Evolutionary conservation across 2,329 filamentous ascomycete species (phyloP), one percentile per base, ranked within the genome.

Genomic region (Colletotrichum gigasporum): DNA sequence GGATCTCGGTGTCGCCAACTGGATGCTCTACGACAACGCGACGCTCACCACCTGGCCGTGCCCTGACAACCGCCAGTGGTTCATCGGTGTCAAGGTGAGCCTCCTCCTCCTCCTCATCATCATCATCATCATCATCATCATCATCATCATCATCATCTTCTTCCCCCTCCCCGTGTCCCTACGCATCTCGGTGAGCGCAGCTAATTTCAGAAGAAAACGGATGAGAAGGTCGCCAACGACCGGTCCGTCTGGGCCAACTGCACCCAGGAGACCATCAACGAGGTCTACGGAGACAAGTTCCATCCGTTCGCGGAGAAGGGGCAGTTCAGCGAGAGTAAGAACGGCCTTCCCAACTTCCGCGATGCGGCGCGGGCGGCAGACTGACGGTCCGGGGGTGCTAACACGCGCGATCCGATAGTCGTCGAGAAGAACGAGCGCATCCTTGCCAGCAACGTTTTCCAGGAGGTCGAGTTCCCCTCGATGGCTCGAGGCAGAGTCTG

Each of bases 11-110:
- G 48, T 69, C 2, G 67, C 48, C 12, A 64, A 69, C 50, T 69
- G 68, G 68, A 55, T 69, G 56, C 66, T 69, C 16, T 69, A 69
- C 51, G 68, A 69, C 41, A 32, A 69, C 4, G 37, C 66, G 18
- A 68, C 61, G 18, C 52, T 69, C 14, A 69, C 68, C 14, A 69
- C 66, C 11, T 69, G 66, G 66, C 61, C 68, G 12, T 68, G 66
- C 45, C 50, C 54, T 30, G 57, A 69, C 34, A 67, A 69, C 41
- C 47, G 66, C 8, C 68, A 69, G 48, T 69, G 68, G 66, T 69
- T 67, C 34, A 67, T 69, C 59, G 68, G 68, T 12, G 68, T 69
- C 44, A 66, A 65, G 50, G 67, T 68, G n/a, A n/a, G n/a, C n/a
- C n/a, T n/a, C n/a, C n/a, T n/a, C n/a, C n/a, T n/a, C n/a, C n/a